phyloP scores from a whole-genome alignment of 2,329 filamentous ascomycete species.

The Teratosphaeria nubilosa region DNA sequence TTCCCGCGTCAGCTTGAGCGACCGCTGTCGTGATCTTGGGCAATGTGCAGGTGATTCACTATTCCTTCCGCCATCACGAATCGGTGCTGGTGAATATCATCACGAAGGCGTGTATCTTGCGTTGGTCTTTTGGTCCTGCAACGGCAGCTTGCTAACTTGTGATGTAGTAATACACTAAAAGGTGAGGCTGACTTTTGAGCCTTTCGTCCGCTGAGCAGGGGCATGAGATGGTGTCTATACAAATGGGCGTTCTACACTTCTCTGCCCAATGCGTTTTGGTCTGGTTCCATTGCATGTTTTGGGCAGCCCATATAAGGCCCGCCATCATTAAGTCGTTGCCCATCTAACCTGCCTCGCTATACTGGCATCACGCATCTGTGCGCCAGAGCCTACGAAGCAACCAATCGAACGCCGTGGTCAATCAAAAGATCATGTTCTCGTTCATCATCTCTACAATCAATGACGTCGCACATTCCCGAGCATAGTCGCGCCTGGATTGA shows the following conservation, averaged over 20 bases:
- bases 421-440: background rate
- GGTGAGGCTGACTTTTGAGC: background rate
- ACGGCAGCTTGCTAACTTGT: no score
- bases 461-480: background rate
- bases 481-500: background rate
- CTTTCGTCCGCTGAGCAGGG: background rate
- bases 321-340: background rate
- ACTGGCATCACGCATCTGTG: background rate
- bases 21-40: constrained; percentile 11
- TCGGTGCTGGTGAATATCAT: background rate
- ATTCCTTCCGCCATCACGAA: background rate
- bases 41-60: constrained; percentile 7
- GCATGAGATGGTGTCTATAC: background rate
- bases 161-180: background rate
- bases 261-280: background rate
- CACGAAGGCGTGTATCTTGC: background rate
- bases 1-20: constrained; percentile 8
- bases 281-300: background rate
- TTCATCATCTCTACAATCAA: background rate
- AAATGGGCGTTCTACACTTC: background rate
- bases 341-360: background rate
- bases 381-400: background rate
- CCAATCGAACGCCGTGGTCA: background rate
- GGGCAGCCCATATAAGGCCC: background rate
- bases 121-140: no score